These are phyloP conservation scores for Coniochaeta ligniaria DNA, from an alignment of 2,329 filamentous ascomycete species.

Conservation along the genomic window DNA sequence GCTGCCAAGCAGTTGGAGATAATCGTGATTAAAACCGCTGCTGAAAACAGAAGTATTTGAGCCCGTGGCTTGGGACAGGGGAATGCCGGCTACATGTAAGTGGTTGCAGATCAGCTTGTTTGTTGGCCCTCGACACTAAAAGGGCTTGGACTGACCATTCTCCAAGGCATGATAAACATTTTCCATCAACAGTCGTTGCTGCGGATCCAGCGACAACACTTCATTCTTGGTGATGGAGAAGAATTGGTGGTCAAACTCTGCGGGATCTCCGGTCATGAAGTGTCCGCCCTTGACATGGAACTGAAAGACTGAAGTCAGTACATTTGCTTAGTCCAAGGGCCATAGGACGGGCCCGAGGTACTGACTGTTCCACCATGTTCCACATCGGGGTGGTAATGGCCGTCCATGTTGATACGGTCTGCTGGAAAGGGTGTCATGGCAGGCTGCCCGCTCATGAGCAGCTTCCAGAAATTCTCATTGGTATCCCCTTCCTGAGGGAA, in stretches of 20 bases:
- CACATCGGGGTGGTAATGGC: slow-evolving; percentile 19
- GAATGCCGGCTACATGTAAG: neutral
- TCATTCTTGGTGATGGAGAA: slow-evolving; percentile 15
- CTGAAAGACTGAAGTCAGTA: slow-evolving; percentile 4
- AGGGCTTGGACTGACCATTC: slow-evolving; percentile 5
- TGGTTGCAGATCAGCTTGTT: neutral
- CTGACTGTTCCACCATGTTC: slow-evolving; percentile 12
- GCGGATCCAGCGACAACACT: slow-evolving; percentile 10
- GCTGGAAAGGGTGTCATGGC: slow-evolving; percentile 12
- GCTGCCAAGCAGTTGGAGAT: slow-evolving; percentile 11
- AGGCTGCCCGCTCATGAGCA: slow-evolving; percentile 11
- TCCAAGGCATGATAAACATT: slow-evolving; percentile 19
- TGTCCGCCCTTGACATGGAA: slow-evolving; percentile 24
- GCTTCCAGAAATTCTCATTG: slow-evolving; percentile 23
- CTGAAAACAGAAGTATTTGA: slow-evolving; percentile 13
- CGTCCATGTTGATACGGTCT: slow-evolving; percentile 25
- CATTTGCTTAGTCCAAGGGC: neutral
- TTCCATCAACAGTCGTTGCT: slow-evolving; percentile 13
- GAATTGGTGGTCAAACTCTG: slow-evolving; percentile 20
- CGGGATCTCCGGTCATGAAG: slow-evolving; percentile 16
- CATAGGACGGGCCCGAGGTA: neutral
- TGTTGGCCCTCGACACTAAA: neutral
- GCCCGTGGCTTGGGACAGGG: slow-evolving; percentile 3
- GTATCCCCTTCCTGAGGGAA: slow-evolving; percentile 25
- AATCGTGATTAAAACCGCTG: slow-evolving; percentile 21